Base-by-base conservation (phyloP, 2,329 filamentous ascomycete species). In the Lecanosticta acicola region DNA sequence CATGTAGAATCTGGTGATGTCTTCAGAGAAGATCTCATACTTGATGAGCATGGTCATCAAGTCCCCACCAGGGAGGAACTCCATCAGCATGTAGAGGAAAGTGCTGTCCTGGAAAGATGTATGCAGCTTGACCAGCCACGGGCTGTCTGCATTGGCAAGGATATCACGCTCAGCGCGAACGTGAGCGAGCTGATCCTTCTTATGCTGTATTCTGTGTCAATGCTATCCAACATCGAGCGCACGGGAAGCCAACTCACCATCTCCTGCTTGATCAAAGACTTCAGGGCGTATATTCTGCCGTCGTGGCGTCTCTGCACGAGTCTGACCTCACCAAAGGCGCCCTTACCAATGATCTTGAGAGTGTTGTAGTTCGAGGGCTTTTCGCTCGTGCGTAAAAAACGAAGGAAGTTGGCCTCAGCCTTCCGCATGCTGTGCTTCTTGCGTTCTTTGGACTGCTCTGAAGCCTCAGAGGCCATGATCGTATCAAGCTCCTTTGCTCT, bases 41-140 rank as follows among this genome's bases (percentile, higher is more conserved):
- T 97, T 98, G 74, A 98, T 98, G 58, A 98, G 77, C 93, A 98
- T 98, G 3, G 93, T 98, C 93, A 98, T 98, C 67, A 98, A 70
- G 72, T 98, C 93, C 68, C 93, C 93, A 68, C 93, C 93, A 5
- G 93, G 93, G 68, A 98, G 78, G 71, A 97, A 98, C 71, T 98
- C 93, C 93, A 98, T 98, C 51, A 98, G 77, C 84, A 98, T 93
- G 74, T 98, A 98, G 29, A 98, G 75, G 72, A 96, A 98, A 56
- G 93, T 91, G 37, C 80, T 78, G 66, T 98, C 93, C 70, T 98
- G 93, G 76, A 98, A 98, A 0, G 93, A 97, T 10, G 93, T 96
- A 73, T 87, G 94, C 52, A 98, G 81, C 76, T 96, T 98, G 60
- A 98, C 93, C 13, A 98, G 87, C 93, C 93, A 98, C 3, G 93